Evolutionary conservation across 2,329 filamentous ascomycete species (phyloP).

Genomic region (Sporothrix sp.): DNA sequence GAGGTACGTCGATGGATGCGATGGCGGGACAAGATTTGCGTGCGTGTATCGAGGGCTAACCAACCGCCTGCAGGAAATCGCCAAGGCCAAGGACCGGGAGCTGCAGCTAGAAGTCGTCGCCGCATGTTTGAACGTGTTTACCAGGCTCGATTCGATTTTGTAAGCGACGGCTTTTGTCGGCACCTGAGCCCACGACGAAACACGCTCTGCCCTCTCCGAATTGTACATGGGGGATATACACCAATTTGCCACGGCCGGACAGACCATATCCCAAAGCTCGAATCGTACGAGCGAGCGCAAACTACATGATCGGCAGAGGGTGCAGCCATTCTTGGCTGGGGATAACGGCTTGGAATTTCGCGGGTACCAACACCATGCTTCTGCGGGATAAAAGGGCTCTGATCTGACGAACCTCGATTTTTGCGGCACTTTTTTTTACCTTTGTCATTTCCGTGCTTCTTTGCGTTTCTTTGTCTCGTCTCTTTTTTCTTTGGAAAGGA

Average conservation of each 20-base stretch:
- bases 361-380: not conserved
- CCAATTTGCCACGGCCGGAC: not conserved
- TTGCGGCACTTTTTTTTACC: slow-evolving; percentile 19
- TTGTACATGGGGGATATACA: too few relatives aligned
- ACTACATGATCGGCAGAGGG: too few relatives aligned
- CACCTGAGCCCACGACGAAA: not conserved
- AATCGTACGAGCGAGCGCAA: too few relatives aligned
- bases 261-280: not conserved
- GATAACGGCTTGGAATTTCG: too few relatives aligned
- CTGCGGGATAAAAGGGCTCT: not conserved
- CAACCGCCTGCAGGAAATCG: slow-evolving; percentile 52
- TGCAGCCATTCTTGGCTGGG: too few relatives aligned
- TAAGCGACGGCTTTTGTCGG: slow-evolving; percentile 31
- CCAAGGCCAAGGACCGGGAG: slow-evolving; percentile 81
- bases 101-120: slow-evolving; percentile 95
- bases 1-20: too few relatives aligned
- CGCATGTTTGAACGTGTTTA: slow-evolving; percentile 94
- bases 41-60: too few relatives aligned
- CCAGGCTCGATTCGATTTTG: slow-evolving; percentile 88
- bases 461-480: slow-evolving; percentile 1
- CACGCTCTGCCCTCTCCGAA: not conserved
- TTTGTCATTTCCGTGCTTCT: slow-evolving; percentile 15
- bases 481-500: slow-evolving; percentile 14
- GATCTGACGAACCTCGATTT: not conserved
- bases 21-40: too few relatives aligned